phyloP scores from a whole-genome alignment of 768 basidiomycete genomes.

The Steccherinum ochraceum region DNA sequence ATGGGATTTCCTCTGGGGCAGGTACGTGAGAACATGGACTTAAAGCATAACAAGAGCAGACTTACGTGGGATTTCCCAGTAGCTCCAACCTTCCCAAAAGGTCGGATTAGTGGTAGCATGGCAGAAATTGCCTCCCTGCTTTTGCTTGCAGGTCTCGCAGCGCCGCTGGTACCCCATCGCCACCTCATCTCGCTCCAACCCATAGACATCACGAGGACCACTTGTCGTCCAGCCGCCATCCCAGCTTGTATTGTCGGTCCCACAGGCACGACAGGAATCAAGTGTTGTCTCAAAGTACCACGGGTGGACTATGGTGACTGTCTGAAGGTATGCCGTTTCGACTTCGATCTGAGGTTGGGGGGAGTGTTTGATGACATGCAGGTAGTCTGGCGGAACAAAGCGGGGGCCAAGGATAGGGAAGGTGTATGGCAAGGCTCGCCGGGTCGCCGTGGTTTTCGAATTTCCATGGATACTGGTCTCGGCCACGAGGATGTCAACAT shows the following conservation, averaged over 20 bases:
- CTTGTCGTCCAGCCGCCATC: constrained; percentile 11
- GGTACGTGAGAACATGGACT: neutral
- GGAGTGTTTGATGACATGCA: constrained; percentile 7
- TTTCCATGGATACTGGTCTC: neutral
- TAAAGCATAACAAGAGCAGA: too few relatives aligned
- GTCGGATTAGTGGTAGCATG: constrained; percentile 12
- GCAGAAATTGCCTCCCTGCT: constrained; percentile 2
- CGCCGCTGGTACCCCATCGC: constrained; percentile 13
- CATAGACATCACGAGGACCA: constrained; percentile 17
- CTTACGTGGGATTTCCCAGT: constrained; percentile 18
- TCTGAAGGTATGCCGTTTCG: constrained; percentile 13
- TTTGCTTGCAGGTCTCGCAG: constrained; percentile 7
- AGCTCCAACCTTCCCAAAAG: constrained; percentile 17
- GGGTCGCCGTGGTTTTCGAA: constrained; percentile 1
- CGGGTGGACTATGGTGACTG: constrained; percentile 18
- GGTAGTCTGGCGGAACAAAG: constrained; percentile 16
- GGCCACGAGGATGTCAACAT: constrained; percentile 14
- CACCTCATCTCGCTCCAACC: constrained; percentile 9
- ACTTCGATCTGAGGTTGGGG: constrained; percentile 2
- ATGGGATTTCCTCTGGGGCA: constrained; percentile 13
- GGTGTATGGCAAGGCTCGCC: neutral
- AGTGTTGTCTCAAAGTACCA: constrained; percentile 11
- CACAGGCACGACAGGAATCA: constrained; percentile 10
- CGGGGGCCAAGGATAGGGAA: constrained; percentile 18
- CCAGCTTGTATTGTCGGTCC: neutral